These are phyloP conservation scores for Apiospora saccharicola DNA, from an alignment of 2,329 filamentous ascomycete species.

Conservation along the genomic window DNA sequence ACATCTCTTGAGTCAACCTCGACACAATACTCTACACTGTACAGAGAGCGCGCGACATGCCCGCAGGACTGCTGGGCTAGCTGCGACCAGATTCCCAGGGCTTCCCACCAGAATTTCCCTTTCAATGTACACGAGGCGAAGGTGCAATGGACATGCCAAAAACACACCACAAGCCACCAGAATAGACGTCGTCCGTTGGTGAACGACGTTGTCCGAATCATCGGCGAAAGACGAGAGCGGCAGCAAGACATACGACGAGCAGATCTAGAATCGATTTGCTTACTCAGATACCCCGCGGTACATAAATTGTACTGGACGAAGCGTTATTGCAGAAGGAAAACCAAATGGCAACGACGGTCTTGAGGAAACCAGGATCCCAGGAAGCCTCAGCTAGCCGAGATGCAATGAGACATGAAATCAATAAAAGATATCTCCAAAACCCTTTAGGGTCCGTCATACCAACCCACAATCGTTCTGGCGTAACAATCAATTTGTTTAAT, in stretches of 20 bases:
- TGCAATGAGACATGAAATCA: slow-evolving; percentile 18
- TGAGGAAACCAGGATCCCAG: not conserved
- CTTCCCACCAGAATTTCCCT: not conserved
- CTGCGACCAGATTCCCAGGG: not conserved
- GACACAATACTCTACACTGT: not conserved
- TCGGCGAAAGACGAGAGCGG: not conserved
- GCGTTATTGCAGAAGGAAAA: not conserved
- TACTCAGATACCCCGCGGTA: not conserved
- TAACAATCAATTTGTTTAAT: not conserved
- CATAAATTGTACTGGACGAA: not conserved
- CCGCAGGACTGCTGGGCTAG: not conserved
- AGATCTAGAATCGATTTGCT: not conserved
- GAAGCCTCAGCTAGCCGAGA: slow-evolving; percentile 13
- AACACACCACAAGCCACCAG: not conserved
- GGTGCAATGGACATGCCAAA: not conserved
- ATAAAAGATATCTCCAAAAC: slow-evolving; percentile 1
- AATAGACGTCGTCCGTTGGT: not conserved
- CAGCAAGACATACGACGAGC: not conserved
- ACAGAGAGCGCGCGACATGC: not conserved
- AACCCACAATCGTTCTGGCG: too few relatives aligned
- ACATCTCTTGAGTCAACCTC: slow-evolving; percentile 27
- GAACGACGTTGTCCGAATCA: not conserved
- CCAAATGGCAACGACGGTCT: not conserved
- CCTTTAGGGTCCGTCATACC: too few relatives aligned
- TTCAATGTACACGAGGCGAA: not conserved